Base-by-base conservation (phyloP, 345 rosid genomes). In the Rhodomyrtus tomentosa region DNA sequence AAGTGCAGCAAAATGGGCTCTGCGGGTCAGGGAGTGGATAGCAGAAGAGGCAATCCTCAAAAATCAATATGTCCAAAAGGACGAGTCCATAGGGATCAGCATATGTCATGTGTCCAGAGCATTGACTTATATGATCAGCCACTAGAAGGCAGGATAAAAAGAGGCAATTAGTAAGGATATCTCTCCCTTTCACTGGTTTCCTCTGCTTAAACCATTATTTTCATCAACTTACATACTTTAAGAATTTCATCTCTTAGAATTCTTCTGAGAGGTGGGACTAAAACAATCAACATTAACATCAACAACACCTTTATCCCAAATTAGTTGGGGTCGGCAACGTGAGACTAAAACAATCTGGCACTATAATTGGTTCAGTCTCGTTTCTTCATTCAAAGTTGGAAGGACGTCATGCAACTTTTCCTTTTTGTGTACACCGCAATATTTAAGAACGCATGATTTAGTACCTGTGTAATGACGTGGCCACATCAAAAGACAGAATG, bases 401-500 rank as follows among this genome's bases (percentile, higher is more conserved):
- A 82, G 86, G 50, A 49, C 6, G 10, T 68, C 76, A 56, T 81
- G 58, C 50, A 55, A 50, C 40, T 11, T 15, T 20, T 80, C 82
- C 52, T 80, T 80, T 68, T 18, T 55, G 74, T 40, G 40, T 74
- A 68, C 48, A 82, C 42, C 18, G 21, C 50, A 5, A 58, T 10
- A 80, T 42, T 83, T 50, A 24, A 27, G 49, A 52, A 3, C 53
- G 45, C 45, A 36, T 32, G 76, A 68, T 68, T 32, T 18, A 68
- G 24, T 81, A 96, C 99, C 98, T 96, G 95, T 96, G 96, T 87
- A 96, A 86, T 81, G 98, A 96, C 24, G 97, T 96, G 83, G 94
- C 96, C 84, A 96, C 88, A 81, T 96, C 99, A 87, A 96, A 95
- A 32, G 99, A 94, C 76, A 96, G 84, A 86, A 91, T 86, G 36